These are phyloP conservation scores for Decorospora gaudefroyi DNA, from an alignment of 2,329 filamentous ascomycete species.

Conservation along the genomic window DNA sequence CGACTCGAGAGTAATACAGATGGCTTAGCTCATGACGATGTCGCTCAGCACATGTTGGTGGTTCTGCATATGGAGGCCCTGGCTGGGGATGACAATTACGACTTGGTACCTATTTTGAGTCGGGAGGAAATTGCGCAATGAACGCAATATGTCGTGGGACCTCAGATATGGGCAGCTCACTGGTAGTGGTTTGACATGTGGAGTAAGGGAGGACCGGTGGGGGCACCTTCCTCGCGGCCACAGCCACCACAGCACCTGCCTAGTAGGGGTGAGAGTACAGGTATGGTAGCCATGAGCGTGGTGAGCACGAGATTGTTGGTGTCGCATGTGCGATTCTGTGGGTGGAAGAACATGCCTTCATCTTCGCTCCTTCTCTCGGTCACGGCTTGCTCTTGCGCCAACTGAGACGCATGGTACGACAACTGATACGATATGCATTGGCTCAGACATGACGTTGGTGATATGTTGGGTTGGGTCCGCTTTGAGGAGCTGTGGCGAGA, in stretches of 20 bases:
- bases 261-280: conserved; percentile 1
- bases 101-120: too few relatives aligned
- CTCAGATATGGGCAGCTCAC: too few relatives aligned
- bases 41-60: too few relatives aligned
- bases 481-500: conserved; percentile 4
- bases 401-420: background rate
- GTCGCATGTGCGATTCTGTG: conserved; percentile 9
- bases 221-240: too few relatives aligned
- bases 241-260: conserved; percentile 1
- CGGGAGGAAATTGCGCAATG: too few relatives aligned
- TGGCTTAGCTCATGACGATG: too few relatives aligned
- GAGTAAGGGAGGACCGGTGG: too few relatives aligned
- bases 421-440: conserved; percentile 3
- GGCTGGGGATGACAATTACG: too few relatives aligned
- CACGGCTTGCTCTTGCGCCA: background rate
- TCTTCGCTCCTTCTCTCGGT: conserved; percentile 1
- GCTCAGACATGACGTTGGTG: conserved; percentile 2
- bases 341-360: background rate
- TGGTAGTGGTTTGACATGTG: too few relatives aligned
- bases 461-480: background rate
- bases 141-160: too few relatives aligned
- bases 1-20: too few relatives aligned
- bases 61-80: too few relatives aligned
- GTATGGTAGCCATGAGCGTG: conserved; percentile 2
- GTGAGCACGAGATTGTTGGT: conserved; percentile 4